Percentiles rank a stretch among this genome's conserved stretches.
phyloP scores from a whole-genome alignment of 169 alveolate genomes.

The Eimeria nieschulzi region DNA sequence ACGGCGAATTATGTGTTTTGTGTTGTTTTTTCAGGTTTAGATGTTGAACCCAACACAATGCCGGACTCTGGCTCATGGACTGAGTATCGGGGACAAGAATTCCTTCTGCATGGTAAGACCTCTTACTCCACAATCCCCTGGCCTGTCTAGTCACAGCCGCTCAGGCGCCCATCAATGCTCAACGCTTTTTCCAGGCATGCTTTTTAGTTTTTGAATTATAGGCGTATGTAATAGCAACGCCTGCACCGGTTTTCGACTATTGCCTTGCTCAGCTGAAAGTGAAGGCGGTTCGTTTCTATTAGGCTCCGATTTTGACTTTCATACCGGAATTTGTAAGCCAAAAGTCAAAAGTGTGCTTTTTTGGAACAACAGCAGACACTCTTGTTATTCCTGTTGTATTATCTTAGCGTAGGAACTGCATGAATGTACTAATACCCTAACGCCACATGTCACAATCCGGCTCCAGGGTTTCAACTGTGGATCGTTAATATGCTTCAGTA shows the following conservation, averaged over 20 bases:
- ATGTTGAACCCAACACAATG: background rate
- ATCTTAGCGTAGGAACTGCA: too few species aligned
- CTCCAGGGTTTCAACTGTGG: too few species aligned
- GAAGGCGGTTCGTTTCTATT: conserved; percentile 12
- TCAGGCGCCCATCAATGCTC: background rate
- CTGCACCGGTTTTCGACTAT: too few species aligned
- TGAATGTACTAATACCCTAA: background rate
- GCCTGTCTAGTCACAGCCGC: background rate
- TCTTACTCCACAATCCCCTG: background rate
- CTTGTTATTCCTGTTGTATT: too few species aligned
- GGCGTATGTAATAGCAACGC: too few species aligned
- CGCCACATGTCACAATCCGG: background rate
- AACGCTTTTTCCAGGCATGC: background rate
- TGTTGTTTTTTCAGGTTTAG: conserved; percentile 1
- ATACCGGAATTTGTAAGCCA: conserved; percentile 35
- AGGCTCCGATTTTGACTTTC: conserved; percentile 49
- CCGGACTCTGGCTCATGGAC: conserved; percentile 62
- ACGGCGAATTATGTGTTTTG: background rate
- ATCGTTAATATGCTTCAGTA: background rate
- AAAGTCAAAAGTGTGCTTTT: background rate
- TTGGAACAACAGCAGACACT: too few species aligned
- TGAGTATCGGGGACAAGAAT: conserved; percentile 50
- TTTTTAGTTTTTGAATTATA: background rate
- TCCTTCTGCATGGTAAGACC: conserved; percentile 36
- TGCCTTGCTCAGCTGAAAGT: conserved; percentile 29